Evolutionary conservation across 345 rosid genomes (phyloP), one percentile per base, ranked within the genome.

Genomic region (Odontarrhena argentea): DNA sequence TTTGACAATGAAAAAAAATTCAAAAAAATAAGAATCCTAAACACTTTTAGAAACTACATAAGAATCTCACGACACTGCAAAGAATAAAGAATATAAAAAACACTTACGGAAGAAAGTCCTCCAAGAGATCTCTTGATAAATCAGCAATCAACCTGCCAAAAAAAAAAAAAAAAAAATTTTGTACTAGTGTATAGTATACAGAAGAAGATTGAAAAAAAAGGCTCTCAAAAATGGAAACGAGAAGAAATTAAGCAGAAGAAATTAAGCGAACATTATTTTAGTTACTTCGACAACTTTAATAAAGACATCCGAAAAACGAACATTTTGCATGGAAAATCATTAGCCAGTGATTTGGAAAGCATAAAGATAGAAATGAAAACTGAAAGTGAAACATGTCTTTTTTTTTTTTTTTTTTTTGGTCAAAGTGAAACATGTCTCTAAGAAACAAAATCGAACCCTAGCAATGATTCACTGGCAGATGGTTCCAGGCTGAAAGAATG

Each of bases 121-220:
- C 75, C 30, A 85, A 77, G 57, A 91, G 85, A 80, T 94, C 99
- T 78, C 96, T 91, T 46, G 95, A 86, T 57, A 91, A 84, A 34
- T 86, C 91, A 62, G 92, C 89, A 67, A 85, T 75, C 86, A 90
- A 78, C 80, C 98, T 92, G 95, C 74, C 22, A 18, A 18, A 18
- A 32, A 32, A 32, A 32, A 28, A 49, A 55, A 75, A 28, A 55
- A 43, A 36, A 36, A 34, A 0, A 8, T 0, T 10, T 65, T 11
- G 65, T 40, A 44, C 32, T 51, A 42, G 15, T 51, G 9, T 18
- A 28, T 58, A 42, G 15, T 51, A 9, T 18, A 28, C 26, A n/a
- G 36, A 50, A 49, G 24, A 72, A 65, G 40, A 12, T 25, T 30
- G 51, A 47, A 32, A 15, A 65, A 65, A 38, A 32, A 55, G 30